Evolutionary conservation across 83 land plant species (phyloP).

Genomic region (Larix sibirica): DNA sequence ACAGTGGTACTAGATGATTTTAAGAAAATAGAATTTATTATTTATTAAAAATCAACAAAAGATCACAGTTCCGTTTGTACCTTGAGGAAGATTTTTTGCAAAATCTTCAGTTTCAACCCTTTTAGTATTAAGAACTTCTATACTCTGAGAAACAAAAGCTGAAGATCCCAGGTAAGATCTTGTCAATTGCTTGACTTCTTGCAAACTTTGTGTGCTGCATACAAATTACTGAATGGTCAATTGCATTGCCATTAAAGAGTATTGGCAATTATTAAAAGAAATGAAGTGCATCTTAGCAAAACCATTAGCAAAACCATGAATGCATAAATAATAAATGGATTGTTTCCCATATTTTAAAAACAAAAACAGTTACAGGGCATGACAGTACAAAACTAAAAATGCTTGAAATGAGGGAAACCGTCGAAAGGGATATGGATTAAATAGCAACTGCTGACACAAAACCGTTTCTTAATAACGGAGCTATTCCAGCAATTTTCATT

Average conservation of each 20-base stretch:
- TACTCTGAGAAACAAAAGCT: slow-evolving; percentile 26
- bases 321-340: background rate
- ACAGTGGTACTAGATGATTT: background rate
- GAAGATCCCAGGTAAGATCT: slow-evolving; percentile 34
- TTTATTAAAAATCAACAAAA: background rate
- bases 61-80: background rate
- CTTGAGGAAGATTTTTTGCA: slow-evolving; percentile 3
- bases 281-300: background rate
- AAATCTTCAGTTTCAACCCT: background rate
- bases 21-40: background rate
- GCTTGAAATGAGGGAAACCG: background rate
- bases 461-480: background rate
- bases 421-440: background rate
- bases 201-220: slow-evolving; percentile 35
- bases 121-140: slow-evolving; percentile 2
- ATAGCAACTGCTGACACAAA: background rate
- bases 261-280: background rate
- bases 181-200: slow-evolving; percentile 32
- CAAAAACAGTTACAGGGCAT: background rate
- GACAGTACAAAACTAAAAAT: background rate
- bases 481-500: background rate
- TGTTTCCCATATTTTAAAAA: background rate
- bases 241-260: background rate
- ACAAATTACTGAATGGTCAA: background rate
- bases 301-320: background rate